Evolutionary conservation across 73 alveolate species (phyloP).

Genomic region (Uronychia setigera): DNA sequence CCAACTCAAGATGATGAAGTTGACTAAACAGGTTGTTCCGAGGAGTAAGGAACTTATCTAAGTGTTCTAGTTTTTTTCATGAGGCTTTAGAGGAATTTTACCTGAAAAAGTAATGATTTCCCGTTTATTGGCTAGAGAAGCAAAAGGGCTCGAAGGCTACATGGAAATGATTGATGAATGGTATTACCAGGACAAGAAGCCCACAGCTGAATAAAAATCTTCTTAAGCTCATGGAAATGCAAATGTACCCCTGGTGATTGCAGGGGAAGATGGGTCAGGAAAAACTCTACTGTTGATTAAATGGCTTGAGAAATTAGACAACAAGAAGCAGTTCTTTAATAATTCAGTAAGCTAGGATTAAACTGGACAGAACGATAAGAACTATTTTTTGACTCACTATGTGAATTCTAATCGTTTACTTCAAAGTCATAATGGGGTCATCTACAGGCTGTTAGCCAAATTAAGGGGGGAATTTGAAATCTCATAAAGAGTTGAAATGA

Average conservation of each 20-base stretch:
- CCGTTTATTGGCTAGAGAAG: too few relatives aligned
- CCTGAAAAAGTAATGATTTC: too few relatives aligned
- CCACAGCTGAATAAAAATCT: background rate
- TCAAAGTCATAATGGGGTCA: constrained; percentile 3
- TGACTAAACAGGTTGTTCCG: too few relatives aligned
- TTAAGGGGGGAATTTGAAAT: constrained; percentile 37
- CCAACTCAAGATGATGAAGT: too few relatives aligned
- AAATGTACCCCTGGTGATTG: constrained; percentile 43
- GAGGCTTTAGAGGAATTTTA: too few relatives aligned
- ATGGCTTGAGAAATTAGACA: constrained; percentile 38
- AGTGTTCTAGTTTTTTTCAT: too few relatives aligned
- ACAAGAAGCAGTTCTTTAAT: constrained; percentile 26
- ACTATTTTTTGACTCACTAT: constrained; percentile 20
- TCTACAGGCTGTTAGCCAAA: constrained; percentile 21
- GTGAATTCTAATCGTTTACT: constrained; percentile 13
- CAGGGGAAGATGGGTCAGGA: constrained; percentile 51
- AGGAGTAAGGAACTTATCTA: too few relatives aligned
- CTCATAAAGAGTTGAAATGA: constrained; percentile 32
- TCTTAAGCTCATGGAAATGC: background rate
- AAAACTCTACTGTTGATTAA: constrained; percentile 22
- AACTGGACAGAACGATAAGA: constrained; percentile 19
- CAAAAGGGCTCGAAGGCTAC: too few relatives aligned
- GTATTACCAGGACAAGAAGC: constrained; percentile 21
- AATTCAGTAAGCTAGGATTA: constrained; percentile 12
- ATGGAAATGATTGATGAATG: constrained; percentile 23